Percentiles rank a stretch among this genome's conserved stretches.
Evolutionary conservation across 2,329 filamentous ascomycete species (phyloP).

Genomic region (Gyromitra esculenta): DNA sequence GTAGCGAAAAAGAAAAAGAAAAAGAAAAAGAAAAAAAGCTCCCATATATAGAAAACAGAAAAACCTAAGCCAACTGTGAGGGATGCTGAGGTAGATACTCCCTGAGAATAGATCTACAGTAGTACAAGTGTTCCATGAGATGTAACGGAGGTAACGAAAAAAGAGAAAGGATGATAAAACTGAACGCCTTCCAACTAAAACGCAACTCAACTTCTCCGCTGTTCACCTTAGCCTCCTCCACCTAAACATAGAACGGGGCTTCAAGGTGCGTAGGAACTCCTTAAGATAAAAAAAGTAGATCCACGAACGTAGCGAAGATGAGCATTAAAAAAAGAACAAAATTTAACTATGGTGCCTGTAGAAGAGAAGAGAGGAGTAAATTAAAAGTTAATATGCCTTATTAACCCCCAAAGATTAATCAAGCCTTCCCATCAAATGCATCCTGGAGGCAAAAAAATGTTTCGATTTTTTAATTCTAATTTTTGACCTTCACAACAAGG

Average conservation of each 20-base stretch:
- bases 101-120: constrained; percentile 17
- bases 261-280: not conserved
- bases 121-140: constrained; percentile 23
- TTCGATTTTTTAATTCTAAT: constrained; percentile 17
- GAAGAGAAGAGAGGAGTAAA: constrained; percentile 4
- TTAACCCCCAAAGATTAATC: not conserved
- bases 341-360: not conserved
- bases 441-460: not conserved
- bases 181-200: constrained; percentile 35
- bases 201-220: constrained; percentile 21
- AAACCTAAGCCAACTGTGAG: not conserved
- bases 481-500: constrained; percentile 50
- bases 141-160: constrained; percentile 8
- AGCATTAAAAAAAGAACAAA: constrained; percentile 11
- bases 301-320: not conserved
- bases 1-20: not conserved
- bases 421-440: not conserved
- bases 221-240: constrained; percentile 28
- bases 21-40: not conserved
- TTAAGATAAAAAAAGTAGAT: constrained; percentile 7
- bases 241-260: not conserved
- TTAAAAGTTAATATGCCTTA: constrained; percentile 10
- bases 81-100: constrained; percentile 17
- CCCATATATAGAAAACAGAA: not conserved
- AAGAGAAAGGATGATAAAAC: constrained; percentile 29